Evolutionary conservation across 257 asterid species (phyloP).

Genomic region (Leonotis leonurus): DNA sequence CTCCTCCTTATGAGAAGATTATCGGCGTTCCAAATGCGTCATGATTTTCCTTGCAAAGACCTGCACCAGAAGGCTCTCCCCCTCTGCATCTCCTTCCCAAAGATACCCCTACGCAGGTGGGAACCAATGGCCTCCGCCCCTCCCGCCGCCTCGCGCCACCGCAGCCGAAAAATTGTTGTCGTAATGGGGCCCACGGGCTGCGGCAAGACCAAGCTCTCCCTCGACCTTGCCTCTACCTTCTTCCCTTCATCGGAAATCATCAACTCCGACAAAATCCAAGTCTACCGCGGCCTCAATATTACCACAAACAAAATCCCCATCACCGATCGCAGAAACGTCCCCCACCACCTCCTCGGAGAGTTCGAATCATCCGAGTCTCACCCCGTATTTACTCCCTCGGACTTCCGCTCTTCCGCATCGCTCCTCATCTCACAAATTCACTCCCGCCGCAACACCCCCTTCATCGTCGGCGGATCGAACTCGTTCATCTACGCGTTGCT

Average conservation of each 20-base stretch:
- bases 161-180: conserved; percentile 41
- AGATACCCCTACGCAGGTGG: conserved; percentile 8
- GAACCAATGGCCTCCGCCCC: conserved; percentile 23
- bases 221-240: conserved; percentile 55
- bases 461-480: conserved; percentile 82
- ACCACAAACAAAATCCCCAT: conserved; percentile 69
- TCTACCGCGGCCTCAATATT: conserved; percentile 45
- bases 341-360: conserved; percentile 68
- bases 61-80: neutral
- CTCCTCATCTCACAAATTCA: conserved; percentile 37
- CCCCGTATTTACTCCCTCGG: conserved; percentile 50
- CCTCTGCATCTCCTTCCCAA: conserved; percentile 14
- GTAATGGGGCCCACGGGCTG: conserved; percentile 83
- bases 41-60: conserved; percentile 10
- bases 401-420: conserved; percentile 33
- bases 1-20: conserved; percentile 39
- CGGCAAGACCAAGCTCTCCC: conserved; percentile 72
- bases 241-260: conserved; percentile 57
- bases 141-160: conserved; percentile 20
- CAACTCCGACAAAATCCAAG: conserved; percentile 83
- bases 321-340: conserved; percentile 36
- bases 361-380: conserved; percentile 44
- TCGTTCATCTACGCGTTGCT: conserved; percentile 57
- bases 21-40: conserved; percentile 14
- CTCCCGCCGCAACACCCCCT: conserved; percentile 33